These are phyloP conservation scores for Syncephalastrum sp. DNA, from an alignment of 371 early-diverging fungal genomes.

Conservation along the genomic window DNA sequence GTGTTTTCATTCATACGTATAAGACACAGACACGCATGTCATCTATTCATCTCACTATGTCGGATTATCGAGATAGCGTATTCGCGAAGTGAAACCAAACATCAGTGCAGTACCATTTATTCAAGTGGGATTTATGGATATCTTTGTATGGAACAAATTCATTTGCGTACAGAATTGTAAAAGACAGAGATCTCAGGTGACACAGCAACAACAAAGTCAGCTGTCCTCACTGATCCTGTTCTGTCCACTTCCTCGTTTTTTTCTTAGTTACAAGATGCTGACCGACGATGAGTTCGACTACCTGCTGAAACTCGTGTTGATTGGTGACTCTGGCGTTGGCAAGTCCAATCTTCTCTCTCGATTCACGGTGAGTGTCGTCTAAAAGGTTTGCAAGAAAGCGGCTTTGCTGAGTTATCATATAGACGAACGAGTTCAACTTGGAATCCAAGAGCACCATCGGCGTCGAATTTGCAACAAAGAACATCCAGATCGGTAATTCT, in stretches of 20 bases:
- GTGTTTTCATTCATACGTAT: too few relatives aligned
- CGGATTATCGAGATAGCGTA: too few relatives aligned
- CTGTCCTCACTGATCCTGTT: too few relatives aligned
- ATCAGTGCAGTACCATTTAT: too few relatives aligned
- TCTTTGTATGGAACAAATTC: too few relatives aligned
- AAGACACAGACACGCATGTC: too few relatives aligned
- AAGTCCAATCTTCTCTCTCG: slow-evolving; percentile 32
- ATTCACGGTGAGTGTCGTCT: slow-evolving; percentile 32
- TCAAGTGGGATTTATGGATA: too few relatives aligned
- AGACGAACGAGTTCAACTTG: slow-evolving; percentile 94
- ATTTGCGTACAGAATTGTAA: too few relatives aligned
- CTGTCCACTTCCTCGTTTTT: not conserved
- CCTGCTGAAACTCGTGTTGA: slow-evolving; percentile 50
- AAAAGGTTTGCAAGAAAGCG: not conserved
- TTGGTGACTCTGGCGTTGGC: slow-evolving; percentile 51
- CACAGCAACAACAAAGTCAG: too few relatives aligned
- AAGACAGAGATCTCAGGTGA: too few relatives aligned
- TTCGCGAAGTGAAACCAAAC: too few relatives aligned
- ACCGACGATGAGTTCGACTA: slow-evolving; percentile 52
- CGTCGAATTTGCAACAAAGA: slow-evolving; percentile 88
- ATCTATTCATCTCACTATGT: too few relatives aligned
- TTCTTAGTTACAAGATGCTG: slow-evolving; percentile 20
- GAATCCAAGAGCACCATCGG: slow-evolving; percentile 99
- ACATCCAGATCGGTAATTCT: slow-evolving; percentile 28
- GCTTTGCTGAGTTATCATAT: slow-evolving; percentile 1